Evolutionary conservation across 177 flowering plant genomes (phyloP).

Genomic region (Vitis hybrid): DNA sequence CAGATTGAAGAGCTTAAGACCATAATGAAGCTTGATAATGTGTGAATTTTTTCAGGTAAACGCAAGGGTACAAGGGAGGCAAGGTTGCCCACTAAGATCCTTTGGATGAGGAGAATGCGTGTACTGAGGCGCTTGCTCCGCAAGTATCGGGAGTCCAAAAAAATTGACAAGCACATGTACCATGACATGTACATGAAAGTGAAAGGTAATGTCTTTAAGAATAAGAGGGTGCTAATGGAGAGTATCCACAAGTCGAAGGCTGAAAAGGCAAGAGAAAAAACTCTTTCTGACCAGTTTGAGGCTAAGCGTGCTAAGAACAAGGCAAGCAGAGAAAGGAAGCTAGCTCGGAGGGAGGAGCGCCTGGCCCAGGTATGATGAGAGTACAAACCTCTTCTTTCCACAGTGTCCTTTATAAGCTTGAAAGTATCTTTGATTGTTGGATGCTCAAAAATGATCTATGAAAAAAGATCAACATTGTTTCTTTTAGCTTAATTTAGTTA

Average conservation of each 20-base stretch:
- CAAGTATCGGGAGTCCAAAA: constrained; percentile 36
- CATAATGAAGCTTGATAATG: too few species aligned
- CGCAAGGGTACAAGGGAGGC: constrained; percentile 50
- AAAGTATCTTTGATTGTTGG: too few species aligned
- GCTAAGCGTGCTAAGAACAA: constrained; percentile 47
- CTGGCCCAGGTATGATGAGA: constrained; percentile 27
- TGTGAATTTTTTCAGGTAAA: constrained; percentile 27
- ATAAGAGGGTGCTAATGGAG: constrained; percentile 44
- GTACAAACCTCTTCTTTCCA: too few species aligned
- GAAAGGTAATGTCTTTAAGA: constrained; percentile 46
- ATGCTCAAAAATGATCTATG: too few species aligned
- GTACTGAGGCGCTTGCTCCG: constrained; percentile 36
- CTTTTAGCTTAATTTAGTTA: too few species aligned
- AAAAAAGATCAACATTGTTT: too few species aligned
- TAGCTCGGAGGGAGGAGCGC: constrained; percentile 38
- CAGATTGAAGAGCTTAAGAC: too few species aligned
- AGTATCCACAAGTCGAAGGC: constrained; percentile 45
- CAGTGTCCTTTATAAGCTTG: too few species aligned
- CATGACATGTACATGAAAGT: constrained; percentile 50
- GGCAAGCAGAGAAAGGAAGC: constrained; percentile 43
- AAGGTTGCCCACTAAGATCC: constrained; percentile 40
- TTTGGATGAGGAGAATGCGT: constrained; percentile 51
- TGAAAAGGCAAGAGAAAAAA: constrained; percentile 44
- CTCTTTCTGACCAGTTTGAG: constrained; percentile 41
- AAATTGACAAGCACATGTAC: constrained; percentile 46